Conservation (phyloP, 495 filamentous ascomycete genomes). For the Penicillium mononematosum region DNA sequence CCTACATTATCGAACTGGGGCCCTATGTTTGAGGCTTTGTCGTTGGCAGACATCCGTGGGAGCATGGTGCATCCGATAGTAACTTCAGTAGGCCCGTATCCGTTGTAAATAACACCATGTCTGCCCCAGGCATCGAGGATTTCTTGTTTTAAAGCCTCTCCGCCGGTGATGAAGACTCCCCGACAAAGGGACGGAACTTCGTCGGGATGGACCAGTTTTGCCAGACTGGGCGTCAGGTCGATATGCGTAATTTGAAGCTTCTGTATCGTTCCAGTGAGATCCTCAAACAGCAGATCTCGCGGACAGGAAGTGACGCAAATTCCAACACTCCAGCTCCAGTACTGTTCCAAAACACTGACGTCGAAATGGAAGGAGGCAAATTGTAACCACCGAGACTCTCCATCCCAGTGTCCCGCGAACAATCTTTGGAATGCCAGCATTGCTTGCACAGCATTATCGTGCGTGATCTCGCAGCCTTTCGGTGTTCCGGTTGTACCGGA, state of each 20-base stretch:
- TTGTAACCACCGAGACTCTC: slow-evolving; percentile 72
- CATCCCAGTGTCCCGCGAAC: slow-evolving; percentile 51
- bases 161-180: slow-evolving; percentile 43
- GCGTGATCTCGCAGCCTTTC: slow-evolving; percentile 82
- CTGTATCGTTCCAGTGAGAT: slow-evolving; percentile 67
- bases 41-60: slow-evolving; percentile 64
- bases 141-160: slow-evolving; percentile 46
- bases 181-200: slow-evolving; percentile 33
- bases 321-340: slow-evolving; percentile 85
- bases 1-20: slow-evolving; percentile 79
- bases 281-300: slow-evolving; percentile 73
- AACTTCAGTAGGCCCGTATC: slow-evolving; percentile 81
- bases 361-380: slow-evolving; percentile 91
- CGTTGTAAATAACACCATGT: slow-evolving; percentile 44
- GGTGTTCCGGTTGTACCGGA: slow-evolving; percentile 97
- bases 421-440: slow-evolving; percentile 46
- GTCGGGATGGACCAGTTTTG: slow-evolving; percentile 43
- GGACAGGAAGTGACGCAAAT: slow-evolving; percentile 77
- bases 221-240: slow-evolving; percentile 55
- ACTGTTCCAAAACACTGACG: slow-evolving; percentile 83
- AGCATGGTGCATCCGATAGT: slow-evolving; percentile 83
- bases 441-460: slow-evolving; percentile 38
- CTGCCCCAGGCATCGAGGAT: slow-evolving; percentile 47
- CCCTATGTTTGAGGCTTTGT: slow-evolving; percentile 82
- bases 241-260: slow-evolving; percentile 79